phyloP scores from a whole-genome alignment of 2,329 filamentous ascomycete species.

The Colletotrichum tropicicola region DNA sequence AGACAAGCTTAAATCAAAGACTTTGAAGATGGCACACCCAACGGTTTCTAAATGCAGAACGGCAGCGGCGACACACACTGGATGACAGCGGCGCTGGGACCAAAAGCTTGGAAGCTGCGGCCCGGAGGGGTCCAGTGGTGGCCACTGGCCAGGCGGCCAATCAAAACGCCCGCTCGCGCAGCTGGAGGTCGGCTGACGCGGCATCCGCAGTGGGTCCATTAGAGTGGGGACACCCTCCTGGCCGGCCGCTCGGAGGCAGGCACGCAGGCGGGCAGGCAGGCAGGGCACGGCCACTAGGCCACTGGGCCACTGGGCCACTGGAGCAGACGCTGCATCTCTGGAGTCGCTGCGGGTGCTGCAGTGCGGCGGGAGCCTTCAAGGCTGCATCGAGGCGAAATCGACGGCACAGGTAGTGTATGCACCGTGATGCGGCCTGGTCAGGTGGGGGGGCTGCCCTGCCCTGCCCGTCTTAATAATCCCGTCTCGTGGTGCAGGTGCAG shows the following conservation, averaged over 20 bases:
- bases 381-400: slow-evolving; percentile 21
- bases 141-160: neutral
- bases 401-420: neutral
- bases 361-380: slow-evolving; percentile 20
- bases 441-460: too few relatives aligned
- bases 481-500: neutral
- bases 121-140: neutral
- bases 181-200: slow-evolving; percentile 17
- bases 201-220: slow-evolving; percentile 1
- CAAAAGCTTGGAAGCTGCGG: slow-evolving; percentile 3
- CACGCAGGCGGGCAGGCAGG: neutral
- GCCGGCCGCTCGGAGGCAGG: neutral
- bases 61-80: neutral
- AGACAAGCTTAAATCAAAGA: slow-evolving; percentile 5
- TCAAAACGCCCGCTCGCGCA: neutral
- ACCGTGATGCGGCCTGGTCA: too few relatives aligned
- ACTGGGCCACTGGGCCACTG: too few relatives aligned
- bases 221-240: neutral
- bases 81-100: slow-evolving; percentile 17
- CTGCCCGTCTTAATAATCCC: too few relatives aligned
- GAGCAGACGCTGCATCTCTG: neutral
- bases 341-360: too few relatives aligned
- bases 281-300: too few relatives aligned
- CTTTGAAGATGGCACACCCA: too few relatives aligned
- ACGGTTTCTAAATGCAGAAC: neutral